Evolutionary conservation across 805 yeast species (phyloP), one percentile per base, ranked within the genome.

Genomic region (Suhomyces pyralidae): DNA sequence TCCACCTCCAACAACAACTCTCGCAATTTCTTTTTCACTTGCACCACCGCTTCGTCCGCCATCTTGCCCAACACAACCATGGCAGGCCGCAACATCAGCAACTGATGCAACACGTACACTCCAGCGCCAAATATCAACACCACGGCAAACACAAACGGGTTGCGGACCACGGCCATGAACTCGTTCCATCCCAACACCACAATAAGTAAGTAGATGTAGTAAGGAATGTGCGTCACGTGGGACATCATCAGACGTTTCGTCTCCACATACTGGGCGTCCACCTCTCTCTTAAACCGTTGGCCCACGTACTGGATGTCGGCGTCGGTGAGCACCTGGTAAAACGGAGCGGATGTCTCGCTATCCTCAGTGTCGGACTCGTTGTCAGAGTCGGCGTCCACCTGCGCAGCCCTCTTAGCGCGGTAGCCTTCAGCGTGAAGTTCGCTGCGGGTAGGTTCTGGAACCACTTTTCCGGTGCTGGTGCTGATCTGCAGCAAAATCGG

Each of bases 131-230:
- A 45, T 9, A 90, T 48, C 44, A 92, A 65, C 1, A 81, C 61
- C 47, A 91, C 66, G 5, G 88, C 76, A 58, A 92, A 83, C 59
- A 88, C 80, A n/a, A 93, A 61, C 49, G 99, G 97, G 65, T 89
- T 92, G 57, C 96, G 81, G 44, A 94, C 64, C 15, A 94, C 82
- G 8, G 94, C 86, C 87, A 91, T 81, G 59, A 94, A 86, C 75
- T 94, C 97, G 68, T 92, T 92, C 97, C 97, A 94, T 8, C 99
- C 99, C 20, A 94, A 74, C 3, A 88, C 83, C 2, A 87, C 67
- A 22, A 94, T 72, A 12, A 93, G 63, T 9, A 83, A 71, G 70
- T 90, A 91, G 52, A 94, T 82, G 75, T 86, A 94, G 58, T 84
- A 75, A 3, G 99, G 99, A 52, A 94, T 86, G 53, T 86, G 84